A percentile compares a stretch with the other conserved stretches of the same genome.
Conservation (phyloP, 1,284 basidiomycete species). For the Puccinia coronata region DNA sequence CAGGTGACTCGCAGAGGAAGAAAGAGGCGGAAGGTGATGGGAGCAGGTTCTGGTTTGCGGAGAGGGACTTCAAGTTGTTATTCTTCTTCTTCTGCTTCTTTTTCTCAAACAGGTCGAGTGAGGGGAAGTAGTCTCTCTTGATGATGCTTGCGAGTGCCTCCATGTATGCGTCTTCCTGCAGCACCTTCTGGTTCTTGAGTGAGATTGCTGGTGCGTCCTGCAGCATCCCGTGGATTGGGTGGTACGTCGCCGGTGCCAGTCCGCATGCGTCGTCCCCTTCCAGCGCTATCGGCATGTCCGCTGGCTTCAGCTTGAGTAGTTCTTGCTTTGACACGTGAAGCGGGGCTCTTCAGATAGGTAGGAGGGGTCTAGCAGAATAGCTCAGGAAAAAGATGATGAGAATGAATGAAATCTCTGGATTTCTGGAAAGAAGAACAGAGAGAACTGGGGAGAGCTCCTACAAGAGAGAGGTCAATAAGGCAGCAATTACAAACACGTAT, state of each 20-base stretch:
- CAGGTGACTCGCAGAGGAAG: constrained; percentile 61
- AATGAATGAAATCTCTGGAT: too few species aligned
- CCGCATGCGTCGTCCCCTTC: constrained; percentile 29
- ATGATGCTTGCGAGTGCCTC: constrained; percentile 89
- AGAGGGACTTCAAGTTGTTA: too few species aligned
- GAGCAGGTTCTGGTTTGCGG: too few species aligned
- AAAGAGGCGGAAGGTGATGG: too few species aligned
- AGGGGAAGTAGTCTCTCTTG: constrained; percentile 95
- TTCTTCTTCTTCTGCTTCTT: constrained; percentile 76
- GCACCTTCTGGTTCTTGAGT: constrained; percentile 55
- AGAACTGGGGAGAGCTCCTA: too few species aligned
- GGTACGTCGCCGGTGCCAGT: constrained; percentile 34
- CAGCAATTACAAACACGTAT: too few species aligned
- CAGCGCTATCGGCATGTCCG: constrained; percentile 1
- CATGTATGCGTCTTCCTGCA: constrained; percentile 85
- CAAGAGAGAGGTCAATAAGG: too few species aligned
- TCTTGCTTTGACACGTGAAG: constrained; percentile 5
- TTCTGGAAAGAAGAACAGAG: too few species aligned
- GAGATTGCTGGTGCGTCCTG: constrained; percentile 47
- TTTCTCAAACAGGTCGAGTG: constrained; percentile 76
- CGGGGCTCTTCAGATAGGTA: not conserved
- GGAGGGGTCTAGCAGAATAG: not conserved
- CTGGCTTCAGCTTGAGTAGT: constrained; percentile 31
- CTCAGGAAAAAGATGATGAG: too few species aligned
- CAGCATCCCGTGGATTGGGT: constrained; percentile 36